Evolutionary conservation across 73 alveolate species (phyloP), one percentile per base, ranked within the genome.

Genomic region (Diophrys sp.): DNA sequence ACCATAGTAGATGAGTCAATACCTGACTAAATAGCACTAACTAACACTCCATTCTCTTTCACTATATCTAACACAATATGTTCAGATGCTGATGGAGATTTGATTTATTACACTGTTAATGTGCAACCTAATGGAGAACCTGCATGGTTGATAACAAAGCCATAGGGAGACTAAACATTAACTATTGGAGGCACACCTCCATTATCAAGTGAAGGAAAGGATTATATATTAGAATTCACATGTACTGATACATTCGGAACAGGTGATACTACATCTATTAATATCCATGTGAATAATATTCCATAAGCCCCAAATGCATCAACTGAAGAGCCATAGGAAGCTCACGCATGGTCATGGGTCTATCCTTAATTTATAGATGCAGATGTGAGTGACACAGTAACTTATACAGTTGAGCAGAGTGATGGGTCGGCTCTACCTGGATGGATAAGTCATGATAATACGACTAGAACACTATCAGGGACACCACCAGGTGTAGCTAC

Each of bases 351-450:
- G 1, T 30, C 70, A 0, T 74, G 23, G 1, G 54, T 32, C 5
- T 11, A 24, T 8, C 44, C 81, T 14, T 33, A 18, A 23, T 75
- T 75, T 55, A 25, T 67, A 2, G 83, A 75, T 75, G 67, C 75
- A 0, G 73, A 75, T 30, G 18, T 14, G 2, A 55, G 18, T n/a
- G 25, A 23, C 2, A 68, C 75, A 2, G 54, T 68, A n/a, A 68
- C 75, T n/a, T 68, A 68, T 68, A 31, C 75, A 28, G 75, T 55
- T 23, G 29, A 44, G 2, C 2, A 2, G 29, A 28, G 55, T 25
- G 54, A 68, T 28, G 75, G 55, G 44, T 25, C 56, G 5, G 5
- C 44, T 2, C 75, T 68, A 5, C 75, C 75, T 2, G 5, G 54
- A 2, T 62, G 72, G 72, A 2, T 62, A 14, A 44, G 62, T 62